Evolutionary conservation across 805 yeast genomes (phyloP), one percentile per base, ranked within the genome.

Genomic region (Candida berthetii): DNA sequence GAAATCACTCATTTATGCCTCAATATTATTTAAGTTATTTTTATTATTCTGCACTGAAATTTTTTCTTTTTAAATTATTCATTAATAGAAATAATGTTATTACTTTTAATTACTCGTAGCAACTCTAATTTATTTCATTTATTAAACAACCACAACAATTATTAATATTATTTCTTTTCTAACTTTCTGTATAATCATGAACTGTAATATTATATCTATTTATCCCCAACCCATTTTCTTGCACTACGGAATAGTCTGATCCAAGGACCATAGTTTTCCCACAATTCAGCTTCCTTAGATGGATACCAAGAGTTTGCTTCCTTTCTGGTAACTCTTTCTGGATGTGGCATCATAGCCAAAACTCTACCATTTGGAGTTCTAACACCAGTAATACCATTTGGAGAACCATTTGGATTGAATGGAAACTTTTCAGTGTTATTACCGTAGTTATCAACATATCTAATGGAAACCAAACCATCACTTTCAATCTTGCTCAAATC

Each of bases 281-380:
- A 87, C 42, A 69, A 68, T 20, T 67, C 72, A 40, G 61, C 58
- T 37, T 72, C 72, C 39, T 74, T 79, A 44, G 71, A 66, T 38
- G 97, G 96, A 59, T 87, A 86, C 80, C 87, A 91, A 4, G 97
- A 88, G 68, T 91, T 91, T 42, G 95, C 71, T 64, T 86, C 96
- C 58, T 82, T 71, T 68, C 96, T 77, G 43, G 82, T 74, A 39
- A 86, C 93, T 69, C 99, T 86, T 68, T 93, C 99, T 19, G 99
- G 99, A 63, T 93, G 99, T 37, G 99, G 99, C 99, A 93, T 93
- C 89, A 93, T 79, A 4, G 97, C 97, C 54, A 93, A 71, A 3
- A 93, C 97, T 63, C 99, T 82, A 49, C 98, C 98, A 58, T 86
- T 88, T 40, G 88, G 87, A 41, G 90, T 80, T 48, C 83, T 73